These are phyloP conservation scores for Fragilaria crotonensis DNA, from an alignment of 108 stramenopile genomes.

Conservation along the genomic window DNA sequence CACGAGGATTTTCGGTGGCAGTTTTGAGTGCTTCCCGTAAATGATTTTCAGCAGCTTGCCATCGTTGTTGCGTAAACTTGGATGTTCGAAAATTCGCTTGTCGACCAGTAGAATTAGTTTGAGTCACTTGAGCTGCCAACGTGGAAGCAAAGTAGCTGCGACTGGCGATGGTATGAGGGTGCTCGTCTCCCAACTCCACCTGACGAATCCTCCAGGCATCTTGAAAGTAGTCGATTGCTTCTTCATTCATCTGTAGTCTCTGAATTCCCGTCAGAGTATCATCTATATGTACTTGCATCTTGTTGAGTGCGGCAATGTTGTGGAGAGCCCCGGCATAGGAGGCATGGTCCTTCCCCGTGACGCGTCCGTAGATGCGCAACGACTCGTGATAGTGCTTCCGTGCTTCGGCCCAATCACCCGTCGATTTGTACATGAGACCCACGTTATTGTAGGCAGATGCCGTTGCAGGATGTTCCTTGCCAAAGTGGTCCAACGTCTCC, in stretches of 20 bases:
- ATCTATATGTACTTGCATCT: conserved; percentile 57
- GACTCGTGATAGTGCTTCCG: conserved; percentile 49
- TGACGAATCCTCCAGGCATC: conserved; percentile 69
- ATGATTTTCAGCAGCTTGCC: conserved; percentile 81
- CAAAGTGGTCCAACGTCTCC: conserved; percentile 47
- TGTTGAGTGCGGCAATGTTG: conserved; percentile 76
- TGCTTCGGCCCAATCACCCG: conserved; percentile 60
- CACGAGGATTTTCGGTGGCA: conserved; percentile 64
- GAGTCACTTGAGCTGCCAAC: conserved; percentile 61
- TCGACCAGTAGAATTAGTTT: conserved; percentile 19
- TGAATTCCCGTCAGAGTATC: conserved; percentile 55
- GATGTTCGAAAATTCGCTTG: conserved; percentile 9
- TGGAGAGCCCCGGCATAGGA: conserved; percentile 68
- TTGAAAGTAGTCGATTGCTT: conserved; percentile 64
- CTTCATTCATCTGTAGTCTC: conserved; percentile 61
- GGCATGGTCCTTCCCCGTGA: conserved; percentile 76
- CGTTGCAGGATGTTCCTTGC: conserved; percentile 71
- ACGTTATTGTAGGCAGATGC: conserved; percentile 77
- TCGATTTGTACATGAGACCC: conserved; percentile 65
- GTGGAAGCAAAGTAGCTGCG: conserved; percentile 54
- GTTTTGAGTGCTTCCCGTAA: conserved; percentile 55
- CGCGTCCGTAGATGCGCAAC: conserved; percentile 54
- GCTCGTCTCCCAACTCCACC: conserved; percentile 57
- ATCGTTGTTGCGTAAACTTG: conserved; percentile 44
- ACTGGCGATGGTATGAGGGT: conserved; percentile 69